Percentiles rank a stretch among this genome's conserved stretches.
Conservation (phyloP, 192 early-diverging fungal genomes). For the Linnemannia zychae region DNA sequence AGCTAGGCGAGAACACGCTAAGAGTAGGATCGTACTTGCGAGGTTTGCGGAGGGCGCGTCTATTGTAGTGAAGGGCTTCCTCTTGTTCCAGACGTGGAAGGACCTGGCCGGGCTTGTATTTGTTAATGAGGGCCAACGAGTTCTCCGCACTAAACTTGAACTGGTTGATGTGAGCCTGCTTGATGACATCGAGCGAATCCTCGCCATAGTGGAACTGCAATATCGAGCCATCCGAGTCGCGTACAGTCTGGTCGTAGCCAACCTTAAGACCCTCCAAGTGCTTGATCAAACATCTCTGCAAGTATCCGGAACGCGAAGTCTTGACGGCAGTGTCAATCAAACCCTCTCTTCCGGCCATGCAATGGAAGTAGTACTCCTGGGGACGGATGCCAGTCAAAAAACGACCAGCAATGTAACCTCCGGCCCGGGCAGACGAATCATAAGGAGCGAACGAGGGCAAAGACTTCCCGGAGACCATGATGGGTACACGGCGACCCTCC, state of each 20-base stretch:
- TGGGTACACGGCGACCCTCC: conserved; percentile 97
- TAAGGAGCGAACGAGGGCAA: conserved; percentile 94
- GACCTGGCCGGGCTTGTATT: conserved; percentile 82
- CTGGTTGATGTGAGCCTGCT: conserved; percentile 90
- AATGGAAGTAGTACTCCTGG: conserved; percentile 92
- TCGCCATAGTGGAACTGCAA: conserved; percentile 99
- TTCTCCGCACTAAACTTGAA: conserved; percentile 97
- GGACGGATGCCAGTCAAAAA: conserved; percentile 99
- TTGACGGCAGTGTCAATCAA: conserved; percentile 99
- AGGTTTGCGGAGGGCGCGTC: conserved; percentile 81
- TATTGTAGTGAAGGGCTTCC: conserved; percentile 80
- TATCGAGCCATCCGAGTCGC: conserved; percentile 94
- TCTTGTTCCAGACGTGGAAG: conserved; percentile 77
- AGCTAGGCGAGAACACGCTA: conserved; percentile 84
- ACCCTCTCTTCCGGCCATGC: conserved; percentile 99
- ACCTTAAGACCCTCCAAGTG: conserved; percentile 96
- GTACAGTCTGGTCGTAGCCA: conserved; percentile 97
- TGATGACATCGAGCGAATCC: conserved; percentile 96
- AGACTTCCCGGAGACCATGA: conserved; percentile 98
- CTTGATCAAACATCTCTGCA: conserved; percentile 99
- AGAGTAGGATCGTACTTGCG: conserved; percentile 83
- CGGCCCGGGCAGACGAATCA: conserved; percentile 90
- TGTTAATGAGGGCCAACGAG: conserved; percentile 82
- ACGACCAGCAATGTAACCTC: conserved; percentile 96
- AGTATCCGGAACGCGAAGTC: conserved; percentile 97